phyloP scores from a whole-genome alignment of 768 basidiomycete genomes.

The Phlegmacium glaucopus region DNA sequence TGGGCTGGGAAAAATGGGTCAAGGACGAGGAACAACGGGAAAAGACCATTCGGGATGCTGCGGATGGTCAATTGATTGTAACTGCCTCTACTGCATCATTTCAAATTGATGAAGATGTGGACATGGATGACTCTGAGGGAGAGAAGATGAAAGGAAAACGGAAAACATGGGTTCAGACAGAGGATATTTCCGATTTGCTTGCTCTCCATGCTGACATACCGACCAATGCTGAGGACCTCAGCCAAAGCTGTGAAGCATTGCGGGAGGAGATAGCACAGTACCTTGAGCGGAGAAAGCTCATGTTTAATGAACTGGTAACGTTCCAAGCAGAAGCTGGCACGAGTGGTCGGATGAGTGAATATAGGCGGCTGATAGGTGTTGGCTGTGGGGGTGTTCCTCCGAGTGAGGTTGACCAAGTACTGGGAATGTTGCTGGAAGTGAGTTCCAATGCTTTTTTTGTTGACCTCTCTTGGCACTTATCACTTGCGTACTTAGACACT shows the following conservation, averaged over 20 bases:
- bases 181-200: conserved; percentile 64
- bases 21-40: conserved; percentile 83
- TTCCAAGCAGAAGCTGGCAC: conserved; percentile 92
- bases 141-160: conserved; percentile 56
- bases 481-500: conserved; percentile 50
- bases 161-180: conserved; percentile 41
- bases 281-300: conserved; percentile 62
- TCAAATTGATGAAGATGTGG: conserved; percentile 44
- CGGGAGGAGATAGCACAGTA: conserved; percentile 64
- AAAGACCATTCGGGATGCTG: conserved; percentile 57
- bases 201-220: conserved; percentile 57
- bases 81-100: conserved; percentile 44
- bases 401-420: conserved; percentile 83
- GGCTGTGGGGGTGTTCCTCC: conserved; percentile 86
- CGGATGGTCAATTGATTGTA: conserved; percentile 52
- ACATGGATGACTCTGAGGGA: conserved; percentile 34
- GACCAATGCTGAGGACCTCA: conserved; percentile 50
- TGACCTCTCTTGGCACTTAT: neutral
- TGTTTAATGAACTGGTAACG: conserved; percentile 73
- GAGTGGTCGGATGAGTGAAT: conserved; percentile 84
- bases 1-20: conserved; percentile 94
- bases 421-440: conserved; percentile 84
- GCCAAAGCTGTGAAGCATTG: conserved; percentile 53
- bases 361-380: conserved; percentile 82
- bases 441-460: conserved; percentile 15